These are phyloP conservation scores for Coniferiporia weirii DNA, from an alignment of 1,284 basidiomycete genomes.

Conservation along the genomic window DNA sequence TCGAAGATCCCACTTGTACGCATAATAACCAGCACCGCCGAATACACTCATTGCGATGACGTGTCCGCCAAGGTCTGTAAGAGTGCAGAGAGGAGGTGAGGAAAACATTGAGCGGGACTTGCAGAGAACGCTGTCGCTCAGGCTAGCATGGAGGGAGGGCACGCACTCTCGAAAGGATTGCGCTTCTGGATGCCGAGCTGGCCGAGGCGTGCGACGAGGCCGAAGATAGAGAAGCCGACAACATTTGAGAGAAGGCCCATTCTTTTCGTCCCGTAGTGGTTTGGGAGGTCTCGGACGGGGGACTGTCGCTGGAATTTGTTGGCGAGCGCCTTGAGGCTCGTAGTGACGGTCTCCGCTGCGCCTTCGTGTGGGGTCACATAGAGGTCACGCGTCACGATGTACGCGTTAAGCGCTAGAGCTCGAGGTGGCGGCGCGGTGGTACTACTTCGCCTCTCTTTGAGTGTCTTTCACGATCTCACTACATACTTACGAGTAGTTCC, in stretches of 20 bases:
- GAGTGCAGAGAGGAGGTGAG: background rate
- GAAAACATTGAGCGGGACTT: background rate
- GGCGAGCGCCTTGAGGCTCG: too few species aligned
- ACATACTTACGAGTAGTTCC: too few species aligned
- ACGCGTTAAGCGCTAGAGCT: too few species aligned
- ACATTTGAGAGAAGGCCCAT: slow-evolving; percentile 74
- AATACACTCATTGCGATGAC: slow-evolving; percentile 60
- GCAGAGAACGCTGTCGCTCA: background rate
- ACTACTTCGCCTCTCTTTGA: too few species aligned
- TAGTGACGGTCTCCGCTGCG: too few species aligned
- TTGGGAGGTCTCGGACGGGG: background rate
- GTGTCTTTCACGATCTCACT: too few species aligned
- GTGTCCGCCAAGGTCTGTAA: slow-evolving; percentile 59
- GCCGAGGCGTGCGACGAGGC: slow-evolving; percentile 71
- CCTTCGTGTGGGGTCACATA: too few species aligned
- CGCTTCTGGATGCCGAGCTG: slow-evolving; percentile 77
- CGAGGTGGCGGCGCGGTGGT: too few species aligned
- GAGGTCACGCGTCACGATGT: too few species aligned
- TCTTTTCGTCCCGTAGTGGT: slow-evolving; percentile 13
- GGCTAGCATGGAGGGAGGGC: background rate
- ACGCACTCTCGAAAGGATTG: slow-evolving; percentile 64
- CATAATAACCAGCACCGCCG: slow-evolving; percentile 65
- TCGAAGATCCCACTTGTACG: slow-evolving; percentile 56
- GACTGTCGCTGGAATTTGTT: background rate
- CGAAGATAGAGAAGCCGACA: slow-evolving; percentile 74